Evolutionary conservation across 1,139 yeast genomes (phyloP), one percentile per base, ranked within the genome.

Genomic region (Arxiozyma slooffiae): DNA sequence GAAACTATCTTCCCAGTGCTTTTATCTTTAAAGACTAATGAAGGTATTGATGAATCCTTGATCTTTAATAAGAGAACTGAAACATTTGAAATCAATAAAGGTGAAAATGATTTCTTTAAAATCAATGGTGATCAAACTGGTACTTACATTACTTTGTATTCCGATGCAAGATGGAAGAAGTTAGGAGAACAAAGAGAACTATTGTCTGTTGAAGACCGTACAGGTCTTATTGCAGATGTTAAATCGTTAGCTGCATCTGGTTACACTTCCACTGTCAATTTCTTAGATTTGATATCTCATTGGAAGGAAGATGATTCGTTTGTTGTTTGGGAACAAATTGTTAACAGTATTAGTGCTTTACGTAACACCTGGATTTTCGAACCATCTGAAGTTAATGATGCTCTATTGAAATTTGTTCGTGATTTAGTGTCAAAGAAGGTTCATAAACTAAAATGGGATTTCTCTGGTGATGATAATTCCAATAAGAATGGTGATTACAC

Each of bases 171-270:
- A 67, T 80, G 94, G 81, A 67, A 73, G 49, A 81, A 81, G 68
- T 77, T 88, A 59, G 88, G 92, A 52, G 68, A 76, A 58, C 88
- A 87, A 50, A 89, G 88, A 53, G 85, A 87, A 24, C 71, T 78
- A 57, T 75, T 87, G 57, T 76, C 89, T 14, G 87, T 83, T 48
- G 90, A 85, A 67, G 96, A 87, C 67, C 81, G 94, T 68, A 84
- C 85, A 51, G 95, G 95, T 52, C 77, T 87, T 57, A 85, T 87
- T 48, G 88, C 94, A 26, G 96, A 87, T 71, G 85, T 88, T 30
- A 82, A 78, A 51, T 78, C 90, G 11, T 76, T 86, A 57, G 78
- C 90, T 3, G 70, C 81, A 18, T 78, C 89, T 46, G 95, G 95
- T 21, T 82, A 79, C 65, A 79, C 83, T 55, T 73, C 82, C 51